A percentile compares a stretch with the other conserved stretches of the same genome.
Conservation (phyloP, 352 stramenopile species). For the Blastocystis sp. region DNA sequence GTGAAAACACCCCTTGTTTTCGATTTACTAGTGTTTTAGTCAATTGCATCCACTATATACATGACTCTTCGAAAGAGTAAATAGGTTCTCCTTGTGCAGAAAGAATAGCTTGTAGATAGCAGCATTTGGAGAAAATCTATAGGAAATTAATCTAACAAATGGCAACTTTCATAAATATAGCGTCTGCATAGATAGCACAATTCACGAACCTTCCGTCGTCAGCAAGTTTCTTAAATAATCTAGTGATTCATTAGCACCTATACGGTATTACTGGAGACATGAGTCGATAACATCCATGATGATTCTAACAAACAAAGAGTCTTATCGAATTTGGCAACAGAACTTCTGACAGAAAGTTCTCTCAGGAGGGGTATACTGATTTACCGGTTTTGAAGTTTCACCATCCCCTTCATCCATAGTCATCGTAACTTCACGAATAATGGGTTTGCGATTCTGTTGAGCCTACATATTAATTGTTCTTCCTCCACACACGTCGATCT, state of each 20-base stretch:
- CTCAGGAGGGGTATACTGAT: conserved; percentile 17
- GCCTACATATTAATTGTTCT: background rate
- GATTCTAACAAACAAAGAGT: background rate
- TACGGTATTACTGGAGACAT: background rate
- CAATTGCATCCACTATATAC: background rate
- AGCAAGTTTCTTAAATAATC: conserved; percentile 7
- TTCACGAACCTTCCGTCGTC: conserved; percentile 35
- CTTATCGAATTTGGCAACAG: conserved; percentile 62
- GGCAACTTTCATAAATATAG: background rate
- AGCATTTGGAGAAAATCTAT: conserved; percentile 53
- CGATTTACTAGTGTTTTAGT: background rate
- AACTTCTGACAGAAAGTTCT: conserved; percentile 63
- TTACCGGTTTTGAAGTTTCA: background rate
- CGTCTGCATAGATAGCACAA: conserved; percentile 32
- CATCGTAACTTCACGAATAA: background rate
- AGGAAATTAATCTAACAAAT: background rate
- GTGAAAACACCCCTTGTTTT: background rate
- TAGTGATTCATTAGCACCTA: background rate
- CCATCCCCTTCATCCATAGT: background rate
- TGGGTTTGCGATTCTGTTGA: conserved; percentile 49
- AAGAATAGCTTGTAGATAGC: conserved; percentile 29
- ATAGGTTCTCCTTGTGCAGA: conserved; percentile 29
- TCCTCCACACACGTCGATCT: background rate
- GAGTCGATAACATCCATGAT: conserved; percentile 49
- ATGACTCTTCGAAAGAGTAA: conserved; percentile 39